A percentile compares a stretch with the other conserved stretches of the same genome.
These are phyloP conservation scores for Globisporangium irregulare DNA, from an alignment of 352 stramenopile species.

Conservation along the genomic window DNA sequence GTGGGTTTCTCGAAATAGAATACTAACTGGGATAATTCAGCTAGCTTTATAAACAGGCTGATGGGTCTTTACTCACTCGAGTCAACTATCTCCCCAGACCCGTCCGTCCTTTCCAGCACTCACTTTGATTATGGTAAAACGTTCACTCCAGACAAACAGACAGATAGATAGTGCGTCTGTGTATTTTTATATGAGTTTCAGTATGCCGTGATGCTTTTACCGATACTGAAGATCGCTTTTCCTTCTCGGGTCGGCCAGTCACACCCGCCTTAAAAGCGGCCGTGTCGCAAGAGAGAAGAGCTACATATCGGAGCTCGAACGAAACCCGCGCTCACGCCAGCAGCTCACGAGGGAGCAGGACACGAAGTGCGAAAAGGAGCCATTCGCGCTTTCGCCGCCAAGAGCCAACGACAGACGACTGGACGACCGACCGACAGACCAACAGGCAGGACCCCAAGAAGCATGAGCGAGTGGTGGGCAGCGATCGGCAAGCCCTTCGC, in stretches of 20 bases:
- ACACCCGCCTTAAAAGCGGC: not conserved
- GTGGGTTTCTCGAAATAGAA: not conserved
- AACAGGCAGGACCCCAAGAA: not conserved
- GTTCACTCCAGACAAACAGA: not conserved
- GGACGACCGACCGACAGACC: not conserved
- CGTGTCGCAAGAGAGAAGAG: conserved; percentile 4
- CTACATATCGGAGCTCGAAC: not conserved
- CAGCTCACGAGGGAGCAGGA: not conserved
- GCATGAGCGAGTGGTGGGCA: conserved; percentile 79
- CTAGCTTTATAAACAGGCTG: not conserved
- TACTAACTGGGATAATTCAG: not conserved
- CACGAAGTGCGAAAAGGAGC: not conserved
- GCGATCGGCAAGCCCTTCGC: conserved; percentile 75
- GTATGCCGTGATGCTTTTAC: not conserved
- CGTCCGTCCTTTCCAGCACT: no score
- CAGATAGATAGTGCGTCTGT: not conserved
- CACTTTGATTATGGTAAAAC: not conserved
- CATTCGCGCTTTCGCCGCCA: conserved; percentile 10
- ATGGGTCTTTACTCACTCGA: no score
- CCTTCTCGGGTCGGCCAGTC: not conserved
- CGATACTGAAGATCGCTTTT: not conserved
- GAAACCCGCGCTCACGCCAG: not conserved
- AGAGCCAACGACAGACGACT: not conserved
- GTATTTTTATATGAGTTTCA: not conserved
- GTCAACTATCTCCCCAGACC: no score